Conservation (phyloP, 495 filamentous ascomycete species). For the Penicillium samsonianum region DNA sequence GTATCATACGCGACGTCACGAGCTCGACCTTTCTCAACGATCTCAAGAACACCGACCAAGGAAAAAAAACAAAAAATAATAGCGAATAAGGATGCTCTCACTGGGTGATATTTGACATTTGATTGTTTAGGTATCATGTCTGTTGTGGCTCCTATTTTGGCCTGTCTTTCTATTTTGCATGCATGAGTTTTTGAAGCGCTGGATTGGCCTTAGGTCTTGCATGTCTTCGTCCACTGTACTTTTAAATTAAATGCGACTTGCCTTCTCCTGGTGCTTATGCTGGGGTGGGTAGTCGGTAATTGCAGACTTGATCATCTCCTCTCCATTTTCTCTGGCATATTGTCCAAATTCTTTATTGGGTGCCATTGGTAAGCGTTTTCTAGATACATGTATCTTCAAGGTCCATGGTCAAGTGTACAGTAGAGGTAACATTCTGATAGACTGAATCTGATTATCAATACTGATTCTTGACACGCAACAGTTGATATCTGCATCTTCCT, state of each 20-base stretch:
- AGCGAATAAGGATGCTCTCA: constrained; percentile 10
- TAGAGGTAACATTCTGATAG: not conserved
- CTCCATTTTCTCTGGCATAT: constrained; percentile 32
- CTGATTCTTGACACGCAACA: not conserved
- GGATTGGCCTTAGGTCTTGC: constrained; percentile 46
- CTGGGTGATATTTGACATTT: constrained; percentile 1
- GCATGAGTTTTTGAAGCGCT: constrained; percentile 46
- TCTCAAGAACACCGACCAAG: constrained; percentile 23
- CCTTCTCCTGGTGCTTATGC: constrained; percentile 13
- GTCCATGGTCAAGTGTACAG: not conserved
- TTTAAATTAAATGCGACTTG: constrained; percentile 33
- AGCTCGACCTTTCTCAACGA: constrained; percentile 34
- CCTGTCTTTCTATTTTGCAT: constrained; percentile 35
- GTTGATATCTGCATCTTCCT: not conserved
- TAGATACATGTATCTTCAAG: not conserved
- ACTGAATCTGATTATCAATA: not conserved
- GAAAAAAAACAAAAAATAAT: constrained; percentile 25
- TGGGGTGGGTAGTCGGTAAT: constrained; percentile 34
- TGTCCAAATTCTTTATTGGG: constrained; percentile 21
- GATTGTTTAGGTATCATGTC: constrained; percentile 1
- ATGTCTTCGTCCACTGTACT: constrained; percentile 45
- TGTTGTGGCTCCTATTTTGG: constrained; percentile 15
- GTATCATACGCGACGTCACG: constrained; percentile 46
- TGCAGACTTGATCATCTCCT: constrained; percentile 39
- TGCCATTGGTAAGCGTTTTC: not conserved